phyloP scores from a whole-genome alignment of 139 green algal genomes.

The Chlamydomonas asymmetrica region DNA sequence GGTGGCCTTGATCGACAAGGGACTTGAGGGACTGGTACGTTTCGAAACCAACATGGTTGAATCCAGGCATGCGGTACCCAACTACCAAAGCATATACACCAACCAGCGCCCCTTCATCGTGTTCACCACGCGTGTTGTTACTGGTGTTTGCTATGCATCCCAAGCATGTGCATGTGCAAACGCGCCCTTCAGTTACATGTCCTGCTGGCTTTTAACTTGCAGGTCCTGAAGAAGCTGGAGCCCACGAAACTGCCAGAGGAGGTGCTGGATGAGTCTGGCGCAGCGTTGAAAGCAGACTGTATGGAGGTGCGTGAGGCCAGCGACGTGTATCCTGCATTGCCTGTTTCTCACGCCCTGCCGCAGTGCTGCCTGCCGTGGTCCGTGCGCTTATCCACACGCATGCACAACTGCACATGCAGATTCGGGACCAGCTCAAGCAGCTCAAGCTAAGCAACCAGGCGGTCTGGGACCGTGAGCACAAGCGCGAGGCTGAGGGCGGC shows the following conservation, averaged over 20 bases:
- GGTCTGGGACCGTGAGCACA: conserved; percentile 77
- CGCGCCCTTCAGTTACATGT: too few species aligned
- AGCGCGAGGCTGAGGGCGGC: conserved; percentile 35
- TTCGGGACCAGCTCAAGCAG: conserved; percentile 49
- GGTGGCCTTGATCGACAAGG: too few species aligned
- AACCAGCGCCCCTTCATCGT: neutral
- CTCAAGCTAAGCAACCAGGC: conserved; percentile 78
- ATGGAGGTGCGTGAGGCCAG: neutral
- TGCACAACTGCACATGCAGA: conserved; percentile 16
- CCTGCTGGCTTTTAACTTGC: neutral
- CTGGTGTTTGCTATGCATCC: too few species aligned
- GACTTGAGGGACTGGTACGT: too few species aligned
- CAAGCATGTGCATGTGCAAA: too few species aligned
- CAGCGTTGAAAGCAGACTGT: conserved; percentile 10
- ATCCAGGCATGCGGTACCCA: neutral
- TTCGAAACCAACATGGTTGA: neutral
- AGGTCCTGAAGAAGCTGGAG: conserved; percentile 15
- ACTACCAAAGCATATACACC: neutral
- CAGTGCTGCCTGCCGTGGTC: neutral
- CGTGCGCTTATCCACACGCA: neutral
- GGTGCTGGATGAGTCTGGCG: neutral
- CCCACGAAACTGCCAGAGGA: conserved; percentile 1
- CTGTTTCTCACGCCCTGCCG: neutral
- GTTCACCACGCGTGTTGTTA: too few species aligned
- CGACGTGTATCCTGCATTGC: neutral